Conservation (phyloP, 2,329 filamentous ascomycete genomes). For the Colletotrichum godetiae region DNA sequence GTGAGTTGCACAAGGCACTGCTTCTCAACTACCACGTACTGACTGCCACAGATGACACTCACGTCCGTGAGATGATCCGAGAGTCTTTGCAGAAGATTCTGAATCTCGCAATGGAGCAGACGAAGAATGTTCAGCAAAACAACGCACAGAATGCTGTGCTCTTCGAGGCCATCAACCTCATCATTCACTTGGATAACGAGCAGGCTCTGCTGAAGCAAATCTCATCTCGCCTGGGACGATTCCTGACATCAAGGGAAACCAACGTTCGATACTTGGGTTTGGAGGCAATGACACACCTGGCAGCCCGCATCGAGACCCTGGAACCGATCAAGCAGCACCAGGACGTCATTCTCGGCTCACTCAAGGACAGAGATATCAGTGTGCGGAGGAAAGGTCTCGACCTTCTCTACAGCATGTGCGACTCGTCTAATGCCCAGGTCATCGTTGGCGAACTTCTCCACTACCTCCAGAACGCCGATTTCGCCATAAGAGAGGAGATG, state of each 20-base stretch:
- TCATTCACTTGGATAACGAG: slow-evolving; percentile 97
- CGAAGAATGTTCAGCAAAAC: slow-evolving; percentile 99
- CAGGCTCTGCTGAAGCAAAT: slow-evolving; percentile 96
- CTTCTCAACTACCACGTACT: slow-evolving; percentile 6
- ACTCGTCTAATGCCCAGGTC: slow-evolving; percentile 90
- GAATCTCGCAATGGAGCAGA: slow-evolving; percentile 90
- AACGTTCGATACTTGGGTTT: slow-evolving; percentile 96
- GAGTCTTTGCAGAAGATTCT: slow-evolving; percentile 92
- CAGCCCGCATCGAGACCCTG: slow-evolving; percentile 90
- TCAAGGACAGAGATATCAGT: slow-evolving; percentile 96
- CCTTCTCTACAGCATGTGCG: slow-evolving; percentile 99
- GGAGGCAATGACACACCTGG: slow-evolving; percentile 98
- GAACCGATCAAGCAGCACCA: slow-evolving; percentile 99
- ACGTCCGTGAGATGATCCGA: slow-evolving; percentile 90
- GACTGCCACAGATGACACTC: slow-evolving; percentile 78
- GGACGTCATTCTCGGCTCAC: slow-evolving; percentile 91
- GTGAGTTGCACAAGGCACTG: slow-evolving; percentile 59
- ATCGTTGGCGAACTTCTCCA: slow-evolving; percentile 95
- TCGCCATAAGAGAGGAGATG: slow-evolving; percentile 98
- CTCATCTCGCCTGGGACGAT: slow-evolving; percentile 88
- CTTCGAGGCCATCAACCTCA: slow-evolving; percentile 98
- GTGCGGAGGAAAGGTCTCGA: slow-evolving; percentile 96
- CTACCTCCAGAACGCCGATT: slow-evolving; percentile 96
- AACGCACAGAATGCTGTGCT: slow-evolving; percentile 98
- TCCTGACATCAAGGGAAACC: slow-evolving; percentile 96